phyloP scores from a whole-genome alignment of 495 filamentous ascomycete genomes.

The Pyrenopolyporus hunteri region DNA sequence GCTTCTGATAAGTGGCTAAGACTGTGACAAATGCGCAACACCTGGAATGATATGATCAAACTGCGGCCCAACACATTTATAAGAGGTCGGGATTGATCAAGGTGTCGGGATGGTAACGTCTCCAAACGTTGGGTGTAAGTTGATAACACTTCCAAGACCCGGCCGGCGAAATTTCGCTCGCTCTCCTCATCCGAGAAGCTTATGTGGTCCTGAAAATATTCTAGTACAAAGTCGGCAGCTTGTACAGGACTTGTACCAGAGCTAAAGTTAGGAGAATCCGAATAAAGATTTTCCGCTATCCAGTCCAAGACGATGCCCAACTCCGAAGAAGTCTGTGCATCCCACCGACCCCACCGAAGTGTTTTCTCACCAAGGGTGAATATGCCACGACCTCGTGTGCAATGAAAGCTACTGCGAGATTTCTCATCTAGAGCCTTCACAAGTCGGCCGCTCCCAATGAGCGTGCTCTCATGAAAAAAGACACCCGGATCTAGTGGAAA shows the following conservation, averaged over 20 bases:
- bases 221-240: constrained; percentile 49
- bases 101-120: constrained; percentile 5
- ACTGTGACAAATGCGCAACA: constrained; percentile 45
- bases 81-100: constrained; percentile 19
- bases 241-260: constrained; percentile 21
- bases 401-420: constrained; percentile 35
- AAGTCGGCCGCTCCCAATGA: constrained; percentile 77
- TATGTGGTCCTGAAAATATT: constrained; percentile 49
- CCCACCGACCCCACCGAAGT: constrained; percentile 72
- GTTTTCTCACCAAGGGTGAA: constrained; percentile 57
- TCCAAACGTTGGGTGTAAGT: constrained; percentile 48
- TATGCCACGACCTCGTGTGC: constrained; percentile 34
- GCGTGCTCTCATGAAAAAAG: constrained; percentile 77
- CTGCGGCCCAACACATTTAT: constrained; percentile 41
- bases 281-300: constrained; percentile 53
- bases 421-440: constrained; percentile 53
- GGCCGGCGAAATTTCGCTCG: constrained; percentile 49
- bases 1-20: constrained; percentile 36
- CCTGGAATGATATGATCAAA: constrained; percentile 39
- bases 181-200: constrained; percentile 40
- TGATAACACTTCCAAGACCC: constrained; percentile 53
- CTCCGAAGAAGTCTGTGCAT: constrained; percentile 71
- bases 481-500: constrained; percentile 68
- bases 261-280: constrained; percentile 2
- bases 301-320: constrained; percentile 64